Percentiles rank a stretch among this genome's conserved stretches.
These are phyloP conservation scores for Zymoseptoria brevis DNA, from an alignment of 2,329 filamentous ascomycete genomes.

Conservation along the genomic window DNA sequence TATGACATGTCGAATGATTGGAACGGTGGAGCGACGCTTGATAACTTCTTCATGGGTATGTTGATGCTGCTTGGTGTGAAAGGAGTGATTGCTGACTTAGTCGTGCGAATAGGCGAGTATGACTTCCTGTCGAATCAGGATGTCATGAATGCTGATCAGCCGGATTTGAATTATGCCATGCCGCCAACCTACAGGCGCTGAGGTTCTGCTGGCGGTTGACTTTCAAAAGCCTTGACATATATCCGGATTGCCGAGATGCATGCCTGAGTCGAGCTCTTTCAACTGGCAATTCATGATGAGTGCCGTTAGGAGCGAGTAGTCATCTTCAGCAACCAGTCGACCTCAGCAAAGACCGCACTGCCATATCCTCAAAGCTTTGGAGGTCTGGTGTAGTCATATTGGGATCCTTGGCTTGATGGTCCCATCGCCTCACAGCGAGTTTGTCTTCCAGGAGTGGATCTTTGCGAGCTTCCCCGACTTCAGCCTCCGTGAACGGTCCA, in stretches of 20 bases:
- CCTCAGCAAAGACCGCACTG: slow-evolving; percentile 8
- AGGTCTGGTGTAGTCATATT: slow-evolving; percentile 15
- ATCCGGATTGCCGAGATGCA: too few species aligned
- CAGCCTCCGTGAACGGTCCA: slow-evolving; percentile 28
- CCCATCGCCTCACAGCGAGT: slow-evolving; percentile 32
- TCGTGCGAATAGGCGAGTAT: slow-evolving; percentile 12
- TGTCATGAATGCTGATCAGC: slow-evolving; percentile 19
- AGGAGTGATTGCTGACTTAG: background rate
- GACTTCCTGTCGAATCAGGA: slow-evolving; percentile 24
- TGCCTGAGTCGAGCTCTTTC: too few species aligned
- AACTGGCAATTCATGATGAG: background rate
- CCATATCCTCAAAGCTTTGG: slow-evolving; percentile 9
- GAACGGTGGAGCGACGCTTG: slow-evolving; percentile 17
- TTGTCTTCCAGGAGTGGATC: slow-evolving; percentile 32
- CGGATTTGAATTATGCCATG: slow-evolving; percentile 18
- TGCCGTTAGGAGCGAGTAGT: background rate
- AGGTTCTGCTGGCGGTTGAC: background rate
- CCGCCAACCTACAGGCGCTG: slow-evolving; percentile 9
- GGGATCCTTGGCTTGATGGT: slow-evolving; percentile 31
- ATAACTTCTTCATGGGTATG: slow-evolving; percentile 25
- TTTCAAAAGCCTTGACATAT: background rate
- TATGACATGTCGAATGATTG: slow-evolving; percentile 21
- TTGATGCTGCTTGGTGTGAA: background rate
- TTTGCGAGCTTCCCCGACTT: slow-evolving; percentile 26
- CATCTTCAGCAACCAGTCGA: background rate